Base-by-base conservation (phyloP, 1,139 yeast species). In the Blastobotrys aristatus region DNA sequence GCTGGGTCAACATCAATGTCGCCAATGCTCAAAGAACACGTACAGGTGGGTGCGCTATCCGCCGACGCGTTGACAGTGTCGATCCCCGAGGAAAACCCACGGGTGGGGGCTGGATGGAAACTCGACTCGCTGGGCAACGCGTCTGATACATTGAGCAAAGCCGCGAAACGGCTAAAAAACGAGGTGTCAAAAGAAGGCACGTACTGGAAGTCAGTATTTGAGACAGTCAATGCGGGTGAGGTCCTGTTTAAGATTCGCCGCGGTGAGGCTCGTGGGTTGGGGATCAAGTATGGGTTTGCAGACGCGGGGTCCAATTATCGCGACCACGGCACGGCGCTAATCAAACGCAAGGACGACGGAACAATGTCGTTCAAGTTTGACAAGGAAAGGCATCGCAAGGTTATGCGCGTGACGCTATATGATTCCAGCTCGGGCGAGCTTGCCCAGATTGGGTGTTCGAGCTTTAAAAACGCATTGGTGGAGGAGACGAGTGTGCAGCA, bases 1-100 rank as follows among this genome's bases (percentile, higher is more conserved):
- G 83, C 92, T 1, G 96, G 94, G 1, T 76, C 84, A 35, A 75
- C 90, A 2, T 86, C 97, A 3, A 87, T 92, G 79, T 88, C 97
- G 0, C 92, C 96, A 1, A 90, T 83, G 65, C 71, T 92, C 53
- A 78, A 81, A 55, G 84, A 86, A 56, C 80, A 77, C 50, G 84
- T 85, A 0, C 89, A 95, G 1, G 71, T 83, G 11, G 96, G 95
- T 0, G 83, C 97, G 0, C 70, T 92, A 45, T 84, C 82, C 47
- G 76, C 92, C 13, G 95, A 84, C 57, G 55, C 63, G 2, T 63
- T 50, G 62, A 66, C 48, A 59, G 60, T 47, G 53, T 59, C 45
- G 48, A 59, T 45, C 37, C 57, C 50, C 42, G 60, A 47, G 42
- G 70, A 70, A 18, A 70, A 70, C 40, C 72, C 69, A 21, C 61